phyloP scores from a whole-genome alignment of 768 basidiomycete genomes.

The Auricularia sp. region DNA sequence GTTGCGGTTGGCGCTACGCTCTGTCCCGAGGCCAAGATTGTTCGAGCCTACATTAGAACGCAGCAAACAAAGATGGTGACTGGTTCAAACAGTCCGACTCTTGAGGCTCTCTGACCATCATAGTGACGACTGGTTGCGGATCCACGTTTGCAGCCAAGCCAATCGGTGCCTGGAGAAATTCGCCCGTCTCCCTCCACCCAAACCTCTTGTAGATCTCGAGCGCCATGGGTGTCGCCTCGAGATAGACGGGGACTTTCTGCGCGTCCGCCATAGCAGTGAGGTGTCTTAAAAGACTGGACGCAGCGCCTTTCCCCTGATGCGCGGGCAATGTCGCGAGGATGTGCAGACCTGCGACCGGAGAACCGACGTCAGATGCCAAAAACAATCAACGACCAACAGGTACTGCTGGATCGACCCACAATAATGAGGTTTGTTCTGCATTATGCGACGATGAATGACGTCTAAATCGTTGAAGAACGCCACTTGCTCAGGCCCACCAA shows the following conservation, averaged over 20 bases:
- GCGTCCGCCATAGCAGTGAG: neutral
- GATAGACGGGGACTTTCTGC: neutral
- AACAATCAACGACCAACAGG: neutral
- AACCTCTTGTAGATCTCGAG: neutral
- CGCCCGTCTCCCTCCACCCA: neutral
- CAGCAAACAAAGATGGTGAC: too few relatives aligned
- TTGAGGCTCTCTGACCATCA: too few relatives aligned
- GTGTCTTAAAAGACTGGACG: neutral
- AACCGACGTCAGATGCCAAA: neutral
- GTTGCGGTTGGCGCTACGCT: too few relatives aligned
- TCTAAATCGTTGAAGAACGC: neutral
- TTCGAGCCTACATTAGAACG: too few relatives aligned
- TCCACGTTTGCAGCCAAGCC: neutral
- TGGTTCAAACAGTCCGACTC: too few relatives aligned
- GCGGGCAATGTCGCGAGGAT: neutral
- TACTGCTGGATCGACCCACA: neutral
- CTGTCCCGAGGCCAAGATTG: too few relatives aligned
- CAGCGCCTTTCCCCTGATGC: neutral
- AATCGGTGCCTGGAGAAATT: neutral
- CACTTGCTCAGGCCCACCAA: neutral
- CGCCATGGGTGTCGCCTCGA: neutral
- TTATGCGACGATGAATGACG: neutral
- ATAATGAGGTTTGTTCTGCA: neutral
- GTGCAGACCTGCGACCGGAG: neutral
- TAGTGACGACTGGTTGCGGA: too few relatives aligned